Base-by-base conservation (phyloP, 2,329 filamentous ascomycete genomes). In the Penicillium glabrum region DNA sequence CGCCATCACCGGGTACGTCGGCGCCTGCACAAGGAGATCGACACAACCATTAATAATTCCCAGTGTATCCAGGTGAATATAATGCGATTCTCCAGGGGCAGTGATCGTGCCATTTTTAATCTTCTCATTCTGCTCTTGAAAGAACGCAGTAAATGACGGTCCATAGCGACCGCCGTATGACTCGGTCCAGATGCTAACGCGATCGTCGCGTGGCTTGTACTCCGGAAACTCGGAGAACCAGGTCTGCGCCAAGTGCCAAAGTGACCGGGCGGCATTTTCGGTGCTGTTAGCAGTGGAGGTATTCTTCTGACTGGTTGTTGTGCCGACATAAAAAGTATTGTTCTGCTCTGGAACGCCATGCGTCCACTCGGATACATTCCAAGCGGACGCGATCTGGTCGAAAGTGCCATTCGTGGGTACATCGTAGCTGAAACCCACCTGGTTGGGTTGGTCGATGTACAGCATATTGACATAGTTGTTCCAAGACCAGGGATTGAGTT, bases 391-490 rank as follows among this genome's bases (percentile, higher is more conserved):
- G 19, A 72, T 49, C 46, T 72, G 69, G 46, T 74, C 63, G 37
- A 66, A 68, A 9, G 77, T 79, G 16, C 72, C 75, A 45, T 78
- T 79, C 14, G 72, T 71, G 10, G 69, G 69, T 1, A 71, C 61
- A 54, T 77, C 77, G 67, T 86, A 87, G 11, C 81, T 84, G 64
- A 86, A 82, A 1, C 85, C 85, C 5, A 84, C 81, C 46, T 83
- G 80, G 10, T 79, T 81, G 9, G 84, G 88, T 69, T 90, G 83
- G 63, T 90, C 87, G 62, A 90, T 83, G 71, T 88, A 90, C 16
- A 90, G 81, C 80, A 89, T 83, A 61, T 89, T 89, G 60, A 81
- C 82, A 24, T 83, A 79, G 62, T 84, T 83, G 58, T 84, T 86
- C 83, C 85, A 88, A 1, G 84, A 84, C 73, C 82, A 85, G 0